Base-by-base conservation (phyloP, 352 stramenopile genomes). In the Globisporangium acanthophoron region DNA sequence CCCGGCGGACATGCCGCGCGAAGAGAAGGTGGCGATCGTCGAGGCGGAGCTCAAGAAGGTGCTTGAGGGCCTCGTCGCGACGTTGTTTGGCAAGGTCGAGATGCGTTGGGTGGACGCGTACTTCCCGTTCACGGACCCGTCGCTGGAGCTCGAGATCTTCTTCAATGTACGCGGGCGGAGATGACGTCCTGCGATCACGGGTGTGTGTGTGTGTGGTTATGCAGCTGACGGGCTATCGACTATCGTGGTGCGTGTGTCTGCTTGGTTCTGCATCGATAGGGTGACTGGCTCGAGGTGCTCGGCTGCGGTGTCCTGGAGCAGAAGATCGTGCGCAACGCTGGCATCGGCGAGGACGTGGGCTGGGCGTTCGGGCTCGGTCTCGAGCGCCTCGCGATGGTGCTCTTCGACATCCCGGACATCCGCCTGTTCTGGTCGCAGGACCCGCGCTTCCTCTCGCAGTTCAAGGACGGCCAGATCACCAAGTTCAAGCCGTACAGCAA, bases 351-450 rank as follows among this genome's bases (percentile, higher is more conserved):
- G 43, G 74, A 89, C 51, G 80, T 95, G 2, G 97, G 96, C 56
- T 99, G 96, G 96, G 97, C 97, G 9, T 99, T 99, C 73, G 97
- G 97, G 18, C 76, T 99, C 3, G 97, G 97, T 12, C 85, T 99
- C 13, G 97, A 99, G 70, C 85, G 97, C 52, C 79, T 99, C 21
- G 97, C 97, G 6, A 99, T 99, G 97, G 96, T 99, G 29, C 75
- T 99, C 21, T 99, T 99, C 74, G 77, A 98, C 50, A 99, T 99
- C 71, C 97, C 97, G 3, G 97, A 99, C 66, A 99, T 99, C 78
- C 96, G 97, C 40, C 70, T 99, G 15, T 99, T 99, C 80, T 99
- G 97, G 97, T 97, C 89, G 0, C 72, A 97, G 39, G 97, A 99
- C 76, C 51, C 82, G 58, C 83, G 97, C 39, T 98, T 98, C 70